Base-by-base conservation (phyloP, 2,329 filamentous ascomycete genomes). In the Calonectria hongkongensis region DNA sequence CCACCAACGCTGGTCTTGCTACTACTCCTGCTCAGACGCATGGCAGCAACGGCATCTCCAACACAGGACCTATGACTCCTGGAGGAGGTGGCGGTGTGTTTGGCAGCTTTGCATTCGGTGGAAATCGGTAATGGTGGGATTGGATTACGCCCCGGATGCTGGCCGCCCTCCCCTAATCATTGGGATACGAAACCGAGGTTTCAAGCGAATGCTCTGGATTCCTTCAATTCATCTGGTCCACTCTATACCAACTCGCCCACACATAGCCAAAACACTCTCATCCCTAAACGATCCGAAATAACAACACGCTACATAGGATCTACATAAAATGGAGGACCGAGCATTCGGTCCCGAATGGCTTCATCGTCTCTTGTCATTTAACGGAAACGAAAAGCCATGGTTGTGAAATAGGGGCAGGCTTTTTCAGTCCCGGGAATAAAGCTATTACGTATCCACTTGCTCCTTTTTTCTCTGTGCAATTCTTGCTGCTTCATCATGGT, bases 31-130 rank as follows among this genome's bases (percentile, higher is more conserved):
- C 85, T 18, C 87, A 88, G 75, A 84, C 84, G 68, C 87, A 90
- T 76, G 89, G 91, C 83, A 90, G 87, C 75, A 92, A 88, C 80
- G 90, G 86, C 66, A 84, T 88, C 81, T 84, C 81, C 33, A 87
- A 89, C 65, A 91, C 93, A 82, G 93, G 93, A 3, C 90, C 93
- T 43, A 92, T 95, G 89, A 97, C 95, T 9, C 95, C 95, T 1
- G 94, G 94, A 30, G 93, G 92, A 25, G 92, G 92, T 2, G 92
- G 92, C 30, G 93, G 94, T 65, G 91, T 93, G 28, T 95, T 96
- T 86, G 94, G 94, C 60, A 90, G 88, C 81, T 96, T 96, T 84
- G 87, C 88, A 72, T 90, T 90, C 84, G 84, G 82, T 43, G 85
- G 84, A 71, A 80, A 80, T 78, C 83, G 84, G 77, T 85, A 81